These are phyloP conservation scores for Blepharisma stoltei DNA, from an alignment of 73 alveolate genomes.

Conservation along the genomic window DNA sequence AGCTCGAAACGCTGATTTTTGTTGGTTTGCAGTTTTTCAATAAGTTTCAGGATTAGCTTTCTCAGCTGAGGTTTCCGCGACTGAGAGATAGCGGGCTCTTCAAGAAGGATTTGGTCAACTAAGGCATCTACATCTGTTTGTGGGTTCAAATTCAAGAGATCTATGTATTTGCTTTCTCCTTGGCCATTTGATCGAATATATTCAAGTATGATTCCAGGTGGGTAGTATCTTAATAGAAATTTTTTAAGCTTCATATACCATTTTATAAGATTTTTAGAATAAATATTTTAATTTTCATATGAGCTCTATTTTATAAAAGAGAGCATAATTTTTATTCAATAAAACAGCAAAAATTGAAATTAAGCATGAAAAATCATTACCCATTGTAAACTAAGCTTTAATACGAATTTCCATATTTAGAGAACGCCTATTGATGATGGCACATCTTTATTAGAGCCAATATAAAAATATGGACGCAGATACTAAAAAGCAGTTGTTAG, in stretches of 20 bases:
- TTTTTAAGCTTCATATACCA: slow-evolving; percentile 96
- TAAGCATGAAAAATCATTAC: no score
- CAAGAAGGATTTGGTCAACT: slow-evolving; percentile 79
- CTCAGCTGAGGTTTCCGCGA: slow-evolving; percentile 43
- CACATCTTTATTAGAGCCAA: no score
- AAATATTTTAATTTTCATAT: no score
- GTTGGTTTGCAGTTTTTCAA: slow-evolving; percentile 24
- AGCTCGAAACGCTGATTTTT: slow-evolving; percentile 68
- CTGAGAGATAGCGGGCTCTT: slow-evolving; percentile 88
- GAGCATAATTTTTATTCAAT: no score
- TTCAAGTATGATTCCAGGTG: slow-evolving; percentile 97
- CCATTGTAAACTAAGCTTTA: no score
- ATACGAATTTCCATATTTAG: no score
- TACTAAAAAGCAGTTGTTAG: no score
- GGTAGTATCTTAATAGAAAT: slow-evolving; percentile 90
- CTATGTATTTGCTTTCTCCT: slow-evolving; percentile 85
- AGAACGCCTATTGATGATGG: no score
- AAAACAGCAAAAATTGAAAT: no score
- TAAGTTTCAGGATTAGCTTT: slow-evolving; percentile 24
- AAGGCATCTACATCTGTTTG: slow-evolving; percentile 91
- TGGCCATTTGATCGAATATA: slow-evolving; percentile 89
- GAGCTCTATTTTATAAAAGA: no score
- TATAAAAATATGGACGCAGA: no score
- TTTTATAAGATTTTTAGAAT: no score
- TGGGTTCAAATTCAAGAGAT: slow-evolving; percentile 85